Base-by-base conservation (phyloP, 169 alveolate genomes). In the Eimeria tenella region DNA sequence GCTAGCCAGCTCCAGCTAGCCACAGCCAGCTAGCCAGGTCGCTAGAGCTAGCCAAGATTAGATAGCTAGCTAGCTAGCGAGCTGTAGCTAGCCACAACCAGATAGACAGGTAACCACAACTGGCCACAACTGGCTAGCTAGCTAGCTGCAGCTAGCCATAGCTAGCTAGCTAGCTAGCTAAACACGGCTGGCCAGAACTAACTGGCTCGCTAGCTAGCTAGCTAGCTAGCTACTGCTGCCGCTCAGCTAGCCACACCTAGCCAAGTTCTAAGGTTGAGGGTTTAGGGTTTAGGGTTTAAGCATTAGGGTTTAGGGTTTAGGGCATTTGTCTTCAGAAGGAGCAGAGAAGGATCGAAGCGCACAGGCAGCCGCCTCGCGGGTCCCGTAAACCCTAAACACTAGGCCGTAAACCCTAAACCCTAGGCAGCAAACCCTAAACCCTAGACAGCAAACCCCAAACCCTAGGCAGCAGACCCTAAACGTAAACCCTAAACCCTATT, bases 381-480 rank as follows among this genome's bases (percentile, higher is more conserved):
- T 75, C 42, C 82, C 10, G n/a, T 13, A 71, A 71, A 21, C 82
- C 82, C 82, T 71, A 71, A 71, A 71, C 82, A 53, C 82, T 71
- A 71, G 49, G 23, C 82, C 82, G 53, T 71, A 71, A 71, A 71
- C 82, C 82, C 82, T 71, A 71, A 13, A 71, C 53, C 82, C 82
- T 71, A 71, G 23, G 23, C 82, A 25, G 53, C 23, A 71, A 71
- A 71, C 52, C 82, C 82, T 71, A 71, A 71, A 71, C 82, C 82
- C 82, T 71, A 71, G 42, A 2, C 68, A 10, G 11, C 68, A 11
- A 58, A 3, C 11, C 11, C 68, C 11, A 58, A 63, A 63, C 74
- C 74, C 74, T 63, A 58, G 17, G 17, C 17, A n/a, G 74, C 21
- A 19, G 74, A 6, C 21, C 17, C 68, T 11, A 58, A 11, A 0